Evolutionary conservation across 2,329 filamentous ascomycete genomes (phyloP), one percentile per base, ranked within the genome.

Genomic region (Mollisia scopiformis): DNA sequence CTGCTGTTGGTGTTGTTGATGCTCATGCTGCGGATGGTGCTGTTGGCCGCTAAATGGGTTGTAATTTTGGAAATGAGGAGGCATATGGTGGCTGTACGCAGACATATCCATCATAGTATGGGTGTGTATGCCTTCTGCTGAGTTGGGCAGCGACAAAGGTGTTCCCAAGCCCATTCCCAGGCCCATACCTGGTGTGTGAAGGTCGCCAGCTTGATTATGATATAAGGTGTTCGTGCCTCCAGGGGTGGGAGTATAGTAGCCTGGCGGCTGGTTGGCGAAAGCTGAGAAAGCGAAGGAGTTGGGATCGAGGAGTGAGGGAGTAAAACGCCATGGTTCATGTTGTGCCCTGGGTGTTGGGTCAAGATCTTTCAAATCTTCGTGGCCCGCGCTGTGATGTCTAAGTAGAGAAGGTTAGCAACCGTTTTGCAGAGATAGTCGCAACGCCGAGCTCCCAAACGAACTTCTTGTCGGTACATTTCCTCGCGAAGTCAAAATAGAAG

Each of bases 231-330:
- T 92, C 65, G 88, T 89, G 49, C 90, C 90, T 65, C 90, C 91
- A 2, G 92, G 90, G 1, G 92, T 96, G 2, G 93, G 91, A 7
- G 92, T 93, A 76, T 96, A 97, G 76, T 95, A 95, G 14, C 89
- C 91, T 16, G 90, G 85, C 49, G 89, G 85, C 66, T 93, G 90
- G 75, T 91, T 92, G 66, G 89, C 87, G 72, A 96, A 94, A 58
- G 84, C 83, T 62, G 87, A 83, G 76, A 97, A 97, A 25, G 87
- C 86, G 74, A 92, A 92, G 30, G 91, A 90, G 74, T 89, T 92
- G 19, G 92, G 88, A 73, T 98, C 94, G 73, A 98, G 84, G 59
- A 96, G 81, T 23, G 93, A 95, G 3, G 93, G 92, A 2, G 93
- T 96, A 72, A 97, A 93, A 67, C 90, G 86, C 88, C 93, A 95